Base-by-base conservation (phyloP, 2,329 filamentous ascomycete genomes). In the Chaetomium globosum region DNA sequence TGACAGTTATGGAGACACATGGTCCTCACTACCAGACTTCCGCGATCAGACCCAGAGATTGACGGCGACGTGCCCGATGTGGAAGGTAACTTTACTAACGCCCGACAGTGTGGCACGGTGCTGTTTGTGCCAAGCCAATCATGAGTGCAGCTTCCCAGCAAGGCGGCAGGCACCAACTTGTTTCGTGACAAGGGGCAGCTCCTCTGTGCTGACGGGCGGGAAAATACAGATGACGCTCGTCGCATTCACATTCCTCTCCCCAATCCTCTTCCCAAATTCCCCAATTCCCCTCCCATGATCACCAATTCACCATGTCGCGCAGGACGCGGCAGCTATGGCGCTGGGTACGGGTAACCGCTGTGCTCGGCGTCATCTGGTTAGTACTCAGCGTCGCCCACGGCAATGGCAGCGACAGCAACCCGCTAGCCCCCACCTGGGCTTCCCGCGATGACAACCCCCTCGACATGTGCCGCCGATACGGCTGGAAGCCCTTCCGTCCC, bases 401-500 rank as follows among this genome's bases (percentile, higher is more conserved):
- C 4, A 43, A 43, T 7, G 26, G 36, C 33, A 23, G 21, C 28
- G 48, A 60, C 16, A 23, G 23, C 46, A 30, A 63, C 61, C 26
- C 54, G 33, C 6, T 36, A 21, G 26, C 53, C 26, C 21, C 43
- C 10, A 30, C 46, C 13, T 28, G 39, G 28, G 26, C 43, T 43
- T 19, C 23, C 23, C 21, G 9, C 43, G 19, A 36, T 51, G 57
- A 46, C 26, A 21, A 30, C 23, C 3, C 19, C 23, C 8, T 9
- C 13, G 39, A 66, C 52, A 57, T 75, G 61, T 82, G 80, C 71
- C 71, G 71, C 28, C 71, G 71, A 8, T 76, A 80, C 65, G 76
- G 78, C 31, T 80, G 79, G 76, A 67, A 73, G 43, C 75, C 76
- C 2, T 80, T 76, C 68, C 58, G 64, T 4, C 65, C 68, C 23